phyloP scores from a whole-genome alignment of 2,329 filamentous ascomycete genomes.

The Aciculosporium take region DNA sequence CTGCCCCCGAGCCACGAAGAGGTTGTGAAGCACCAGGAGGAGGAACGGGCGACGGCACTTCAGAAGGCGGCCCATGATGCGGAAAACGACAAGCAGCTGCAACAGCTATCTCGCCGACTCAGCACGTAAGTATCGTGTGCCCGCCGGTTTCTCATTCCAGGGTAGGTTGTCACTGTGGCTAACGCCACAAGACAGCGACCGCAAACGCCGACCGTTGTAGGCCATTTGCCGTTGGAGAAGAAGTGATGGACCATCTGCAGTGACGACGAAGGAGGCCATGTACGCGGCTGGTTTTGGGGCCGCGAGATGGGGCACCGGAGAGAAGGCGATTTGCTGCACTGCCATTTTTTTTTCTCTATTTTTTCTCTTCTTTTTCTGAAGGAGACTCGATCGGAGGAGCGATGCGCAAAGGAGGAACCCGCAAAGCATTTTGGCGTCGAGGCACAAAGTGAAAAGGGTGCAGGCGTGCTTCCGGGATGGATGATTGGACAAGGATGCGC shows the following conservation, averaged over 20 bases:
- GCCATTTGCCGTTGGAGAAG: background rate
- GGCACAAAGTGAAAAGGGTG: background rate
- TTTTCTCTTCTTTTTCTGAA: no score
- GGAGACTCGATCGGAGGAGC: background rate
- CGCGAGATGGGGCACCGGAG: background rate
- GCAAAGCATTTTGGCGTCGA: background rate
- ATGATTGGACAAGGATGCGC: slow-evolving; percentile 2
- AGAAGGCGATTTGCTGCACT: background rate
- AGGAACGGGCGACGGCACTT: slow-evolving; percentile 67
- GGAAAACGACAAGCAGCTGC: slow-evolving; percentile 79
- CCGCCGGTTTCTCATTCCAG: no score
- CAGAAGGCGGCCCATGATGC: slow-evolving; percentile 78
- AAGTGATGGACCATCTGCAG: background rate
- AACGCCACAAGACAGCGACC: slow-evolving; percentile 16
- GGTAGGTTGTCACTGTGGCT: background rate
- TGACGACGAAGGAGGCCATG: background rate
- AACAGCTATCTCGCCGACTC: slow-evolving; percentile 75
- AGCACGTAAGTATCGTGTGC: slow-evolving; percentile 64
- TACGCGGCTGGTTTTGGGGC: background rate
- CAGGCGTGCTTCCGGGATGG: background rate
- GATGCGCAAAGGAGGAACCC: background rate
- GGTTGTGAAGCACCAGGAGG: slow-evolving; percentile 68
- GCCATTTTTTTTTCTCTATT: no score
- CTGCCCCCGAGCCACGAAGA: slow-evolving; percentile 88
- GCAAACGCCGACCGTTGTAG: slow-evolving; percentile 13